Evolutionary conservation across 352 stramenopile genomes (phyloP).

Genomic region (Pythium phragmitis): DNA sequence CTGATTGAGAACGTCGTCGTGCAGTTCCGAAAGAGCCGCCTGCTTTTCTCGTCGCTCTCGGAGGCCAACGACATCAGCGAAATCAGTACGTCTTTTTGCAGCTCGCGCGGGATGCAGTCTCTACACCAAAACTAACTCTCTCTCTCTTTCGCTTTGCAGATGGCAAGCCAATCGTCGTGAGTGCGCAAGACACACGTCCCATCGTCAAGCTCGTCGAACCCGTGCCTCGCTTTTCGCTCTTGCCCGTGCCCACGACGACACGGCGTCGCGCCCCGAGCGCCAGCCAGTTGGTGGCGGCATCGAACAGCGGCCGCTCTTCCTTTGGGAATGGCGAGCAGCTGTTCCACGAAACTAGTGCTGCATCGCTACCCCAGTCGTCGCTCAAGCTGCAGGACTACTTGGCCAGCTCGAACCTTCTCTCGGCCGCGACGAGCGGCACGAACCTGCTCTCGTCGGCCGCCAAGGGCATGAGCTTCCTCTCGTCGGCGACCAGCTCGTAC

Average conservation of each 20-base stretch:
- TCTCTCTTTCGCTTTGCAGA: conserved; percentile 33
- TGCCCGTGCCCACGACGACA: conserved; percentile 64
- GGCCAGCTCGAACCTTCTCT: conserved; percentile 54
- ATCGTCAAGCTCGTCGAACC: conserved; percentile 72
- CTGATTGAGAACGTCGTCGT: conserved; percentile 85
- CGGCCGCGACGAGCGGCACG: conserved; percentile 50
- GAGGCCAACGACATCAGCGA: conserved; percentile 84
- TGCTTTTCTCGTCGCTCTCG: conserved; percentile 85
- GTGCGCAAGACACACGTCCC: conserved; percentile 62
- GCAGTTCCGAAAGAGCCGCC: conserved; percentile 81
- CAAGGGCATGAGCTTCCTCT: conserved; percentile 83
- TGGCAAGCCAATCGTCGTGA: conserved; percentile 70
- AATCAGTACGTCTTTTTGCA: conserved; percentile 56
- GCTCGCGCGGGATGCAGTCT: not conserved
- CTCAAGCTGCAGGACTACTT: conserved; percentile 51
- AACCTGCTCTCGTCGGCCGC: conserved; percentile 71
- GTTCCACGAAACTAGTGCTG: conserved; percentile 23
- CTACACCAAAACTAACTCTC: not conserved
- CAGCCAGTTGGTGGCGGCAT: conserved; percentile 10
- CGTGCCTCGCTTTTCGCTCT: conserved; percentile 75
- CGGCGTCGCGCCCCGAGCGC: conserved; percentile 50
- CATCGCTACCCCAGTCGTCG: conserved; percentile 26
- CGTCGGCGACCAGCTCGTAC: conserved; percentile 72
- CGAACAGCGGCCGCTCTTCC: conserved; percentile 1
- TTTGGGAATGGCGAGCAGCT: conserved; percentile 20